Conservation (phyloP, 139 green algal genomes). For the Limnomonas spitsbergensis region DNA sequence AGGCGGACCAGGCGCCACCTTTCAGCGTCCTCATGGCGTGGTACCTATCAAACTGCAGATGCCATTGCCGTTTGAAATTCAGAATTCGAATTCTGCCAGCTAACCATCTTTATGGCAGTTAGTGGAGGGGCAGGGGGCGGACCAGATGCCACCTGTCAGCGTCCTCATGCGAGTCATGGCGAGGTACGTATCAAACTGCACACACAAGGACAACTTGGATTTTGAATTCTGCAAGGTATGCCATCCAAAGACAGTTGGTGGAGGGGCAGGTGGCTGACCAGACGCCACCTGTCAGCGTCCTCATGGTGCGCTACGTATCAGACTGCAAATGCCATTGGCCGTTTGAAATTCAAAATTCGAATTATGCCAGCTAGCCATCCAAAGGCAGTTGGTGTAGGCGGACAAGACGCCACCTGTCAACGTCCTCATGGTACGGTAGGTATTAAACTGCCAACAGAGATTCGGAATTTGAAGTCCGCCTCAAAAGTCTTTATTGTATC, state of each 20-base stretch:
- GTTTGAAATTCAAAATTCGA: no score
- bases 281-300: conserved; percentile 52
- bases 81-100: conserved; percentile 66
- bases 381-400: conserved; percentile 80
- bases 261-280: conserved; percentile 64
- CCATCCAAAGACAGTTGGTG: conserved; percentile 93
- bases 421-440: conserved; percentile 50
- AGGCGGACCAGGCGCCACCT: conserved; percentile 59
- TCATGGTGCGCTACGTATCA: conserved; percentile 46
- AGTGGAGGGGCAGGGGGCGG: conserved; percentile 57
- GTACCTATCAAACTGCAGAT: conserved; percentile 51
- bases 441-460: conserved; percentile 49
- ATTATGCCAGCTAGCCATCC: conserved; percentile 88
- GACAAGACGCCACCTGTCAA: conserved; percentile 66
- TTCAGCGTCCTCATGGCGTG: conserved; percentile 52
- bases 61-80: no score
- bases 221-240: conserved; percentile 66
- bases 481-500: background rate
- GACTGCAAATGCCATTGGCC: no score
- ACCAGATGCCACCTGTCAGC: conserved; percentile 67
- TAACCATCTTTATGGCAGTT: conserved; percentile 94
- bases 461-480: no score
- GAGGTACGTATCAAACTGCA: conserved; percentile 47
- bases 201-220: no score
- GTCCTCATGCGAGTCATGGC: conserved; percentile 36